Evolutionary conservation across 2,329 filamentous ascomycete species (phyloP).

Genomic region (Alternaria brassicicola): DNA sequence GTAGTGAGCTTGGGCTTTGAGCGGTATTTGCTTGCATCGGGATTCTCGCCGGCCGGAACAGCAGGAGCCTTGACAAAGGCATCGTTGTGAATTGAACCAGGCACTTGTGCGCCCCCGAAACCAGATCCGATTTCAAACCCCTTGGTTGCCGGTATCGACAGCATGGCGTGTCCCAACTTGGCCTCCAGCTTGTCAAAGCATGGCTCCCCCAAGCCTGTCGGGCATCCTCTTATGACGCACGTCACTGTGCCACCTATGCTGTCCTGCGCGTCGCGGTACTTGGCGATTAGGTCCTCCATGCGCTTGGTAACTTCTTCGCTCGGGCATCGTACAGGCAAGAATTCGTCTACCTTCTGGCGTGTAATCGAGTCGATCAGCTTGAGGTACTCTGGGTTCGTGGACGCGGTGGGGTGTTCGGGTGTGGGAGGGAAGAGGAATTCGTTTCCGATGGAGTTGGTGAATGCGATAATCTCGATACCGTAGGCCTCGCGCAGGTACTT

Average conservation of each 20-base stretch:
- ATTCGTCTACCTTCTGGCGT: slow-evolving; percentile 78
- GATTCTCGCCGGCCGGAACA: slow-evolving; percentile 54
- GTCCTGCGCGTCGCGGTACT: slow-evolving; percentile 78
- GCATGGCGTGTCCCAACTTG: slow-evolving; percentile 87
- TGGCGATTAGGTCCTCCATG: slow-evolving; percentile 81
- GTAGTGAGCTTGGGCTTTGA: slow-evolving; percentile 70
- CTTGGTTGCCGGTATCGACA: slow-evolving; percentile 93
- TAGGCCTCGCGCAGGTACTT: slow-evolving; percentile 85
- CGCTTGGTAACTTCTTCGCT: slow-evolving; percentile 65
- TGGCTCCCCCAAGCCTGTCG: slow-evolving; percentile 87
- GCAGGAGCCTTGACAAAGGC: slow-evolving; percentile 70
- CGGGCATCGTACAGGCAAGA: slow-evolving; percentile 87
- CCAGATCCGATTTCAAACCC: slow-evolving; percentile 95
- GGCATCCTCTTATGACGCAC: slow-evolving; percentile 87
- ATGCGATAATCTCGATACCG: slow-evolving; percentile 89
- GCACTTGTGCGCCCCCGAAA: slow-evolving; percentile 83
- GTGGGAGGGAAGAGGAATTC: slow-evolving; percentile 78
- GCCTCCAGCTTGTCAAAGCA: slow-evolving; percentile 97
- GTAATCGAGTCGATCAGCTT: slow-evolving; percentile 73
- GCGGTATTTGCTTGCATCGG: slow-evolving; percentile 48
- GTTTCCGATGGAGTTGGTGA: slow-evolving; percentile 82
- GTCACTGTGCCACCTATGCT: slow-evolving; percentile 95
- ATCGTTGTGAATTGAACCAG: slow-evolving; percentile 92
- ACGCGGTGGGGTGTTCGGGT: slow-evolving; percentile 66
- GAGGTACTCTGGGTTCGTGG: slow-evolving; percentile 80